A percentile compares a stretch with the other conserved stretches of the same genome.
Evolutionary conservation across 2,329 filamentous ascomycete genomes (phyloP).

Genomic region (Fusarium succisae): DNA sequence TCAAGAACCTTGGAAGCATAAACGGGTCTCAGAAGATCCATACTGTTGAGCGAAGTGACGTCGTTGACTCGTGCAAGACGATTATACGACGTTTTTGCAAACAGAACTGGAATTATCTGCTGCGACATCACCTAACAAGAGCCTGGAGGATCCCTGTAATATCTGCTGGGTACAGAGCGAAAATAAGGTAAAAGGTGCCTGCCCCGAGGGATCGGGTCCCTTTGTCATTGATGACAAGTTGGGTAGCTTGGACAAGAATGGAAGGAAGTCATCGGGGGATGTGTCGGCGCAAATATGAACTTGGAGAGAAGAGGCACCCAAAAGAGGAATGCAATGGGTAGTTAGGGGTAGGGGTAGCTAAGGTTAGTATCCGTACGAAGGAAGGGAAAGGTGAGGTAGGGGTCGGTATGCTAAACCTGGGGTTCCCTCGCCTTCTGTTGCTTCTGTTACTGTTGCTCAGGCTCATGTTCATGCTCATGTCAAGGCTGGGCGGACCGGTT

Average conservation of each 20-base stretch:
- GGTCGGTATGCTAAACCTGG: conserved; percentile 27
- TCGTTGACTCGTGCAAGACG: conserved; percentile 21
- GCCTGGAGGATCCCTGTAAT: not conserved
- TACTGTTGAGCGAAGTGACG: conserved; percentile 24
- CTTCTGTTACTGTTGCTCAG: not conserved
- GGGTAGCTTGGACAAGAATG: not conserved
- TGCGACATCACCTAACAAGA: not conserved
- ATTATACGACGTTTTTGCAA: not conserved
- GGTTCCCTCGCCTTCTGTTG: conserved; percentile 8
- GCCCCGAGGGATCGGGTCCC: conserved; percentile 19
- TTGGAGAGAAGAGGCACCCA: not conserved
- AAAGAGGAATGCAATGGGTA: conserved; percentile 11
- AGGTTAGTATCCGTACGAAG: not conserved
- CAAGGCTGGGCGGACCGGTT: conserved; percentile 32
- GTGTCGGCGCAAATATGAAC: conserved; percentile 11
- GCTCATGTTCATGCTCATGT: not conserved
- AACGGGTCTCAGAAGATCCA: conserved; percentile 13
- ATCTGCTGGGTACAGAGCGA: not conserved
- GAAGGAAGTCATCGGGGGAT: not conserved
- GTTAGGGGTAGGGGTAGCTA: not conserved
- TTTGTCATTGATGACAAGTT: conserved; percentile 13
- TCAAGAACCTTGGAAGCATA: conserved; percentile 3
- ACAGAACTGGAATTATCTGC: not conserved
- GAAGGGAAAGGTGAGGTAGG: not conserved
- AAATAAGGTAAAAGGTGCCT: not conserved